phyloP scores from a whole-genome alignment of 2,329 filamentous ascomycete species.

The Sclerotiophoma versabilis region DNA sequence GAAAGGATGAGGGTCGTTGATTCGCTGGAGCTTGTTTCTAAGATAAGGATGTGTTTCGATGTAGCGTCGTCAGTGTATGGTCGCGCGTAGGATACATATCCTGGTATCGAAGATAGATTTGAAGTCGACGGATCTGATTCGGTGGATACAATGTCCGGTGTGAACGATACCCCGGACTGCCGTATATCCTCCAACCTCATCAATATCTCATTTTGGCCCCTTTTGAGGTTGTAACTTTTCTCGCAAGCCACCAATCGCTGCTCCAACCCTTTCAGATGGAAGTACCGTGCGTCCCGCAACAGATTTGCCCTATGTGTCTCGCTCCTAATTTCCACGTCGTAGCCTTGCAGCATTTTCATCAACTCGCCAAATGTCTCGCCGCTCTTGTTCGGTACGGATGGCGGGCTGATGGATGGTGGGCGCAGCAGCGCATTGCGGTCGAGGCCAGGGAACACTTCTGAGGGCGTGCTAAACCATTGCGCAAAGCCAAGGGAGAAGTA shows the following conservation, averaged over 20 bases:
- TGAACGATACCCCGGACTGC: conserved; percentile 79
- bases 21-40: conserved; percentile 68
- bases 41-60: conserved; percentile 69
- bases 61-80: conserved; percentile 82
- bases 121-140: not conserved
- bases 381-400: conserved; percentile 78
- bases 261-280: conserved; percentile 89
- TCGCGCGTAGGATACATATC: conserved; percentile 79
- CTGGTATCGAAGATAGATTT: conserved; percentile 50
- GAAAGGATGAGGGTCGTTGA: conserved; percentile 52
- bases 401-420: conserved; percentile 84
- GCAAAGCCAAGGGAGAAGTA: conserved; percentile 93
- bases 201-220: conserved; percentile 75
- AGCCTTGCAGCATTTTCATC: conserved; percentile 81
- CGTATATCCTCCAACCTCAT: conserved; percentile 86
- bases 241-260: conserved; percentile 82
- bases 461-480: conserved; percentile 81
- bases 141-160: conserved; percentile 53
- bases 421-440: conserved; percentile 79
- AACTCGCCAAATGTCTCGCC: conserved; percentile 87
- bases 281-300: conserved; percentile 87
- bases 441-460: conserved; percentile 85
- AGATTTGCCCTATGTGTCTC: conserved; percentile 79
- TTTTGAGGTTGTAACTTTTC: conserved; percentile 76
- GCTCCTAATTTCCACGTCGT: conserved; percentile 77